phyloP scores from a whole-genome alignment of 108 stramenopile genomes.

The Hondaea fermentalgiana region DNA sequence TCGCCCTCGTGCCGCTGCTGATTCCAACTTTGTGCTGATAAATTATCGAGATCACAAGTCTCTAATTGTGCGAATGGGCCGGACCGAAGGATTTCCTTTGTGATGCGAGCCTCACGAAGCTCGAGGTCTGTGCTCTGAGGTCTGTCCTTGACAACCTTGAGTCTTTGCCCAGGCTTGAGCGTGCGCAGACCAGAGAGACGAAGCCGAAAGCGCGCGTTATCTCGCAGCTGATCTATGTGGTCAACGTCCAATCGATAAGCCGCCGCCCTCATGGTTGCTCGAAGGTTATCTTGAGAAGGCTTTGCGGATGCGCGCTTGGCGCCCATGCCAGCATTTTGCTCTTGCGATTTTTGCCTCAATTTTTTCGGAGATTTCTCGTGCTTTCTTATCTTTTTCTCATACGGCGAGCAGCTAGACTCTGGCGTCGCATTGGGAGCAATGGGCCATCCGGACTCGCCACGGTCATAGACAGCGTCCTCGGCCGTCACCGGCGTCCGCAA shows the following conservation, averaged over 20 bases:
- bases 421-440: too few relatives aligned
- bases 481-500: too few relatives aligned
- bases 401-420: too few relatives aligned
- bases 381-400: too few relatives aligned
- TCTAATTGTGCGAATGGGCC: neutral
- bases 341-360: too few relatives aligned
- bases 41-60: neutral
- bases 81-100: neutral
- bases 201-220: neutral
- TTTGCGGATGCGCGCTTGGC: too few relatives aligned
- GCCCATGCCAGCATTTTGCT: too few relatives aligned
- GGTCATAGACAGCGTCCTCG: too few relatives aligned
- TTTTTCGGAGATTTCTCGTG: too few relatives aligned
- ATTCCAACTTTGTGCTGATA: neutral
- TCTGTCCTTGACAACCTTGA: neutral
- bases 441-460: too few relatives aligned
- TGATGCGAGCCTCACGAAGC: neutral
- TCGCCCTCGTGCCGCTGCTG: neutral
- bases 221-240: neutral
- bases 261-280: too few relatives aligned
- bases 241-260: neutral
- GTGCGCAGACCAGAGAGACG: neutral
- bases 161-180: neutral
- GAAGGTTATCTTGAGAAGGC: too few relatives aligned
- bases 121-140: neutral